Evolutionary conservation across 2,329 filamentous ascomycete species (phyloP), one percentile per base, ranked within the genome.

Genomic region (Basipetospora chlamydospora): DNA sequence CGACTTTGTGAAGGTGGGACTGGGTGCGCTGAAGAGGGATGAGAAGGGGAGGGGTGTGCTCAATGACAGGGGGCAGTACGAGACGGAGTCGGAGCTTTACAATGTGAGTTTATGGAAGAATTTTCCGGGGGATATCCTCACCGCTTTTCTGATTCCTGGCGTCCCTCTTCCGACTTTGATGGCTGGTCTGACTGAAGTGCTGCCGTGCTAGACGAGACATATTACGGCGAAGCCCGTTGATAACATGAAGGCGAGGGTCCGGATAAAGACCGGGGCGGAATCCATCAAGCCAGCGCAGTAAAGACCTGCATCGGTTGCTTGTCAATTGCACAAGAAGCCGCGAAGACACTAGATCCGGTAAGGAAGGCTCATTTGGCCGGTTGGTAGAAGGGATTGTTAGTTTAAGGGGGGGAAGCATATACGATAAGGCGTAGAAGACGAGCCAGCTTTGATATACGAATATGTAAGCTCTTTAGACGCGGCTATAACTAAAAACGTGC

Each of bases 201-300:
- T 10, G 10, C n/a, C n/a, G n/a, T n/a, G n/a, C n/a, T n/a, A 46
- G 44, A 38, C 35, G 3, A 39, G 44, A 18, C 39, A 41, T 9
- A 36, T 46, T 6, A 46, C 44, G 13, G 34, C 43, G n/a, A 37
- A 42, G n/a, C 42, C 44, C 3, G 31, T 43, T 12, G 44, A 45
- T 28, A 31, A 30, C 6, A 43, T 42, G 35, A 33, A 26, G 13
- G 39, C 42, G 2, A 38, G 41, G 15, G 43, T 45, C 11, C 41
- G 28, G 37, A 13, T 39, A 22, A 38, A 33, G 29, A 11, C 28
- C 9, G 29, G 35, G 18, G 29, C 35, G 3, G 23, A 11, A 11
- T 6, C 22, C 6, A 6, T 6, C 6, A 23, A 23, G 22, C n/a
- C n/a, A n/a, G n/a, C n/a, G n/a, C n/a, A n/a, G n/a, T n/a, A n/a